Base-by-base conservation (phyloP, 768 basidiomycete species). In the Suillus alpinus region DNA sequence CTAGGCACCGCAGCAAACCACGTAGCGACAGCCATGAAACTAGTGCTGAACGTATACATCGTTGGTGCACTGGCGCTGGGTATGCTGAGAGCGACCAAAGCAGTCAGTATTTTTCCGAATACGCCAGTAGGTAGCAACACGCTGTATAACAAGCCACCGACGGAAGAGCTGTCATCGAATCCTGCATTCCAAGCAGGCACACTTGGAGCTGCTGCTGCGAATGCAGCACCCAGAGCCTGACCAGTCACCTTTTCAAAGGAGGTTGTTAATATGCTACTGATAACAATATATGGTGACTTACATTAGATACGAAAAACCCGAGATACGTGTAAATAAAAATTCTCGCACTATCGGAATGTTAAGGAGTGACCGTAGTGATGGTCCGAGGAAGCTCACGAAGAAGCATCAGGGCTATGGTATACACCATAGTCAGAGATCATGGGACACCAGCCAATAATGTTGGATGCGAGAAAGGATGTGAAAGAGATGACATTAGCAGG, bases 11-110 rank as follows among this genome's bases (percentile, higher is more conserved):
- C 62, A 39, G 69, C 63, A 49, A 77, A 74, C 64, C 68, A 70
- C 9, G 61, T 61, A 6, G 70, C 65, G 26, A 78, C 63, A 8
- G 77, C 68, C 78, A 79, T 78, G 57, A 79, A 69, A 46, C 78
- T 80, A 23, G 82, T 78, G n/a, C 77, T 75, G 66, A 80, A 81
- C 20, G 80, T 80, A 68, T 87, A 87, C 76, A 86, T 83, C 44
- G 83, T 83, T 0, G 84, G 84, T 1, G 82, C 83, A 44, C 81
- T 80, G 52, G 85, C 85, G 62, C 80, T 81, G 8, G 81, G 79
- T 40, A 85, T 78, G 55, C 76, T 80, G 56, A 87, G 71, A 20
- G 84, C 83, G 49, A 85, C 72, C 23, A 86, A 63, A 39, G 81
- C 79, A 0, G 77, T 77, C 37, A 83, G 72, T 70, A 82, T 80